A percentile compares a stretch with the other conserved stretches of the same genome.
Conservation (phyloP, 1,284 basidiomycete species). For the Moesziomyces globuligerus region DNA sequence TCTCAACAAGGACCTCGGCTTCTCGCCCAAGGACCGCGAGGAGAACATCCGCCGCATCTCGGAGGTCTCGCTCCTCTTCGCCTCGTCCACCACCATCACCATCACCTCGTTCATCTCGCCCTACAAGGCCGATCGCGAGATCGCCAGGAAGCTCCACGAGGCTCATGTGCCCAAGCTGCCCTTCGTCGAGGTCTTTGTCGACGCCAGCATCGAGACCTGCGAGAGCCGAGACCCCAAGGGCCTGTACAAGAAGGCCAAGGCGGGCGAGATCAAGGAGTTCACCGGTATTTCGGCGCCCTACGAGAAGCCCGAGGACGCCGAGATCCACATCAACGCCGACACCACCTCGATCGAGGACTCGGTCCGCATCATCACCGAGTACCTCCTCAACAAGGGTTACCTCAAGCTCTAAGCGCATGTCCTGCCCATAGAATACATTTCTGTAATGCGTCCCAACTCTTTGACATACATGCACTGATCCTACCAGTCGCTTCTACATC, state of each 20-base stretch:
- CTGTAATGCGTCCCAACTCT: not conserved
- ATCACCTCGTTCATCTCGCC: conserved; percentile 99
- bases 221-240: conserved; percentile 97
- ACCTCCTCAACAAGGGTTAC: conserved; percentile 75
- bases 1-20: conserved; percentile 97
- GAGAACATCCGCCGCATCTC: conserved; percentile 98
- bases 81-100: conserved; percentile 84
- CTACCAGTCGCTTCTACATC: too few relatives aligned
- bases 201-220: conserved; percentile 87
- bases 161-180: conserved; percentile 73
- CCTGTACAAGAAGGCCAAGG: conserved; percentile 94
- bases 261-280: conserved; percentile 98
- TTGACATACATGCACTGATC: not conserved
- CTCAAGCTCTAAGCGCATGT: conserved; percentile 35
- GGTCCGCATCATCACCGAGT: conserved; percentile 82
- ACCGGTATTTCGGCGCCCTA: conserved; percentile 98
- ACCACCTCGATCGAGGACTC: conserved; percentile 81
- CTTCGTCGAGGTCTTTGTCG: conserved; percentile 91
- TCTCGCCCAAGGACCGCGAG: conserved; percentile 90
- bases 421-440: not conserved
- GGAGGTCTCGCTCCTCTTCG: conserved; percentile 95
- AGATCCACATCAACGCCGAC: conserved; percentile 92
- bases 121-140: conserved; percentile 83
- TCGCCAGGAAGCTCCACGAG: conserved; percentile 83
- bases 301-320: conserved; percentile 84